phyloP scores from a whole-genome alignment of 78 protist species.

The Bodo saltans region DNA sequence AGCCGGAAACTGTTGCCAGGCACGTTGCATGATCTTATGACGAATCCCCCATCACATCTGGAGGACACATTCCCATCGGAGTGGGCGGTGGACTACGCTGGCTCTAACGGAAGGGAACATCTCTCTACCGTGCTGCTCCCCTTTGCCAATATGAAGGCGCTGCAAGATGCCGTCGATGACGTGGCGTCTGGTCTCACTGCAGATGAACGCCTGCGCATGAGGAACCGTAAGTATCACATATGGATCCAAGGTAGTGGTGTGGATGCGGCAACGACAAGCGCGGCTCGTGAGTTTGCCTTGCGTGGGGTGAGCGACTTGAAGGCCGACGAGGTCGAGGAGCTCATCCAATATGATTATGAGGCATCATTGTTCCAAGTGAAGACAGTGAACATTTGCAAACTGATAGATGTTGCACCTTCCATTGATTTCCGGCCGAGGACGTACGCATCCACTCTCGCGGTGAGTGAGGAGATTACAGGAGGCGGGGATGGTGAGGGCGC shows the following conservation, averaged over 20 bases:
- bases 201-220: not conserved
- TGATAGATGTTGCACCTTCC: no score
- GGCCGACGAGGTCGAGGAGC: no score
- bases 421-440: not conserved
- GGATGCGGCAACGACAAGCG: no score
- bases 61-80: not conserved
- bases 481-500: not conserved
- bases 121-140: not conserved
- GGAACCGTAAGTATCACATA: no score
- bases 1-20: not conserved
- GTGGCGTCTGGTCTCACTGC: not conserved
- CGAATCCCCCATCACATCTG: not conserved
- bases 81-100: not conserved
- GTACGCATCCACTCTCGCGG: not conserved
- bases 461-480: not conserved
- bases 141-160: not conserved
- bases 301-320: not conserved
- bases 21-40: constrained; percentile 5
- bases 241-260: no score
- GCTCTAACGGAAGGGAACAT: not conserved
- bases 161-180: not conserved
- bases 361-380: no score
- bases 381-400: no score
- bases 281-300: not conserved
- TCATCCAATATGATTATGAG: no score